Base-by-base conservation (phyloP, 345 rosid genomes). In the Barbarea vulgaris region DNA sequence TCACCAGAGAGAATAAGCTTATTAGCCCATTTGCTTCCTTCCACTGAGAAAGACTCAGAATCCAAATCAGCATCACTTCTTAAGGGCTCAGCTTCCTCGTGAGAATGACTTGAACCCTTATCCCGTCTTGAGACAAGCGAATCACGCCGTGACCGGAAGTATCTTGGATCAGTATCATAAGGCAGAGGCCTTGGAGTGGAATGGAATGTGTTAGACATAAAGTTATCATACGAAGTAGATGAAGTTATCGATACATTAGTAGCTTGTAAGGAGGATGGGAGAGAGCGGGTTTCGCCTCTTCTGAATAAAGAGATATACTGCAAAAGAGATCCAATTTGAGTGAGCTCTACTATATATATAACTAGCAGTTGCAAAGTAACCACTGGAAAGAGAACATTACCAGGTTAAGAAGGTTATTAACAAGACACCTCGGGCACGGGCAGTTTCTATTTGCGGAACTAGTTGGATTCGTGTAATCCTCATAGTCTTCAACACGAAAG, bases 141-240 rank as follows among this genome's bases (percentile, higher is more conserved):
- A 71, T 85, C 90, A 73, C 81, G 87, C 76, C 85, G 87, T 72
- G 86, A 77, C 59, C 83, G 74, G 19, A 82, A 78, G 65, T 70
- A 83, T 83, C 91, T 84, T 41, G 93, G 88, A 76, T 90, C 94
- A 15, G 83, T 82, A 73, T 92, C 97, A 77, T 92, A 95, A 83
- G 99, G 99, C 85, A 95, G 78, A 50, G 99, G 98, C 84, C 94
- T 86, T 58, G 99, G 99, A 80, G 97, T 92, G 85, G 97, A 87
- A 33, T 81, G 84, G 78, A 81, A 89, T 78, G 85, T 85, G 74
- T 88, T 91, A 75, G 93, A 85, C 67, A 92, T 88, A 76, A 92
- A 90, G 85, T 86, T 86, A 72, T 89, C 97, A 55, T 81, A 82
- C 6, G 97, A 88, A 13, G 86, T 72, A 72, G 93, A 63, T 52